phyloP scores from a whole-genome alignment of 1,284 basidiomycete species.

The Caloboletus firmus region DNA sequence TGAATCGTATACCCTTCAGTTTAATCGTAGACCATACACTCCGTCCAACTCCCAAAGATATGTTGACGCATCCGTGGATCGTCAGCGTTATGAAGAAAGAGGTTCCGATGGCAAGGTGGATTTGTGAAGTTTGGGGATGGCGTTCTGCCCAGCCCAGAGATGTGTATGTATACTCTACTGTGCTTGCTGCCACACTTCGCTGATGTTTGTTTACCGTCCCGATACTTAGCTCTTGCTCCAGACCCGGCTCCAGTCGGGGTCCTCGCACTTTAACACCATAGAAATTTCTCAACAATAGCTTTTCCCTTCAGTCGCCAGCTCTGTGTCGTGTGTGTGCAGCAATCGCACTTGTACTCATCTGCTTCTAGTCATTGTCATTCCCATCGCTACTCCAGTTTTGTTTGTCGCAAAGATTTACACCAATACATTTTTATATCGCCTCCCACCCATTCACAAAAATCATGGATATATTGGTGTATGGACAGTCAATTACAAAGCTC shows the following conservation, averaged over 20 bases:
- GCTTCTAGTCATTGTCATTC: slow-evolving; percentile 11
- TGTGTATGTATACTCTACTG: slow-evolving; percentile 14
- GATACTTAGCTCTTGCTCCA: slow-evolving; percentile 30
- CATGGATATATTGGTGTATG: slow-evolving; percentile 20
- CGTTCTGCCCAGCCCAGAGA: slow-evolving; percentile 33
- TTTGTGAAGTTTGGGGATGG: slow-evolving; percentile 90
- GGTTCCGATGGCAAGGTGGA: slow-evolving; percentile 88
- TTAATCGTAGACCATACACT: slow-evolving; percentile 57
- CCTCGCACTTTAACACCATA: slow-evolving; percentile 26
- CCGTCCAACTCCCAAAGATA: slow-evolving; percentile 83
- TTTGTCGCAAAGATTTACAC: slow-evolving; percentile 21
- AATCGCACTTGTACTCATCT: slow-evolving; percentile 25
- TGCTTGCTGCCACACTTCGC: neutral
- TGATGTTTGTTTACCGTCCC: neutral
- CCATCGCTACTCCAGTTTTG: slow-evolving; percentile 12
- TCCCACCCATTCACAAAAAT: slow-evolving; percentile 11
- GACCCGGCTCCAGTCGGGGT: slow-evolving; percentile 44
- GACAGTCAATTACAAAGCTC: slow-evolving; percentile 17
- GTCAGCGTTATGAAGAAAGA: slow-evolving; percentile 75
- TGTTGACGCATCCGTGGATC: slow-evolving; percentile 90
- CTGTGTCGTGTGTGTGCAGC: slow-evolving; percentile 19
- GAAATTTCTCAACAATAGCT: slow-evolving; percentile 12
- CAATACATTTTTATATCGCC: slow-evolving; percentile 17
- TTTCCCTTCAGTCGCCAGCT: slow-evolving; percentile 3
- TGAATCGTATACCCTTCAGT: slow-evolving; percentile 34